Evolutionary conservation across 192 early-diverging fungal genomes (phyloP).

Genomic region (Backusella australiensis): DNA sequence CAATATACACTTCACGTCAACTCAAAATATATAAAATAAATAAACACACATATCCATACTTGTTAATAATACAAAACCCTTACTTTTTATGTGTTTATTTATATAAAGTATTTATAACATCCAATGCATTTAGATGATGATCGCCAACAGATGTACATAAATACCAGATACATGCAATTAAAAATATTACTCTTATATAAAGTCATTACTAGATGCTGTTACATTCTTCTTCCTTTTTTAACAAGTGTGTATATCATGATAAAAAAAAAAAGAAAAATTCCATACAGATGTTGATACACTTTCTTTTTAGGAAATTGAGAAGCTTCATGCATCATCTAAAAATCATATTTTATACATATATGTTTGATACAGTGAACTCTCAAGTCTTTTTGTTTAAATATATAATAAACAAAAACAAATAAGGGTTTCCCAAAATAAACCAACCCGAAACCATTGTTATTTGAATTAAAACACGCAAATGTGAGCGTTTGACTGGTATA

Average conservation of each 20-base stretch:
- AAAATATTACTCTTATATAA: not conserved
- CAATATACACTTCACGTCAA: not conserved
- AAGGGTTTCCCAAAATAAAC: not conserved
- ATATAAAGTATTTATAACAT: not conserved
- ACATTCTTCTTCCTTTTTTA: not conserved
- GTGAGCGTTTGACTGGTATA: not conserved
- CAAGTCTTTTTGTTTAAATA: not conserved
- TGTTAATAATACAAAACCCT: slow-evolving; percentile 1
- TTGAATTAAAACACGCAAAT: not conserved
- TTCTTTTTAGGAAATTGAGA: slow-evolving; percentile 1
- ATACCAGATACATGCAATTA: not conserved
- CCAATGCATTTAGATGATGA: not conserved
- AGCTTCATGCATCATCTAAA: not conserved
- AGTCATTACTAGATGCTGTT: not conserved
- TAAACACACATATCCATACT: not conserved
- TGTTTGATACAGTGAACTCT: not conserved
- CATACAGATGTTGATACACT: not conserved
- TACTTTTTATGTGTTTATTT: not conserved
- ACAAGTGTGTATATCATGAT: no score
- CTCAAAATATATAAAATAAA: not conserved
- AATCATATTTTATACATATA: not conserved
- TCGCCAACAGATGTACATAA: not conserved
- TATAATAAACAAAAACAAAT: not conserved
- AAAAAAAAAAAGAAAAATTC: not conserved
- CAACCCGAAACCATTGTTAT: not conserved